Evolutionary conservation across 495 filamentous ascomycete species (phyloP).

Genomic region (Poronia punctata): DNA sequence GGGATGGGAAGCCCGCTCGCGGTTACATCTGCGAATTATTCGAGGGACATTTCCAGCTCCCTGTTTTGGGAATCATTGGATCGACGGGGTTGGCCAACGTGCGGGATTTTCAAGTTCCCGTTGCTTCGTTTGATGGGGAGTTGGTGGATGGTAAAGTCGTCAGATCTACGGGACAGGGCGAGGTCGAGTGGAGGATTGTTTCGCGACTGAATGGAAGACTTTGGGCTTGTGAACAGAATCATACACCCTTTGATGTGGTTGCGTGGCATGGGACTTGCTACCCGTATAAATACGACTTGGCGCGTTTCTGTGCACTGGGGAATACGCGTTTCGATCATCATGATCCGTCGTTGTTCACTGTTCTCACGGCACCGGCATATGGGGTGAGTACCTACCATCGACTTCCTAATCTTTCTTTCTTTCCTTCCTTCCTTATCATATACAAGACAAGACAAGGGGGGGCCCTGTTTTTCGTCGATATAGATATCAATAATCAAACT

Average conservation of each 20-base stretch:
- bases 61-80: conserved; percentile 79
- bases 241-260: conserved; percentile 77
- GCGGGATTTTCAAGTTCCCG: conserved; percentile 76
- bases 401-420: conserved; percentile 2
- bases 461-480: too few species aligned
- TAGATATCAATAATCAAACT: too few species aligned
- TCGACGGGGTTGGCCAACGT: conserved; percentile 76
- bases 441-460: too few species aligned
- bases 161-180: conserved; percentile 10
- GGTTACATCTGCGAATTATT: conserved; percentile 73
- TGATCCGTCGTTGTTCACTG: conserved; percentile 77
- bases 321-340: conserved; percentile 71
- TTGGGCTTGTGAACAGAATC: conserved; percentile 59
- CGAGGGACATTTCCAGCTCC: conserved; percentile 70
- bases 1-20: conserved; percentile 46
- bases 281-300: conserved; percentile 84
- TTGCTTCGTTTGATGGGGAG: conserved; percentile 59
- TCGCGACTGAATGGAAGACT: conserved; percentile 70
- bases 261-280: conserved; percentile 78
- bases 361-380: conserved; percentile 62
- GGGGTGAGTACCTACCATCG: too few species aligned
- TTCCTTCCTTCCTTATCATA: too few species aligned
- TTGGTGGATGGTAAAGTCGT: conserved; percentile 12
- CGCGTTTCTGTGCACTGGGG: conserved; percentile 71
- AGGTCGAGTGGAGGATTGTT: conserved; percentile 47